Conservation (phyloP, 2,329 filamentous ascomycete species). For the Beauveria sp. region DNA sequence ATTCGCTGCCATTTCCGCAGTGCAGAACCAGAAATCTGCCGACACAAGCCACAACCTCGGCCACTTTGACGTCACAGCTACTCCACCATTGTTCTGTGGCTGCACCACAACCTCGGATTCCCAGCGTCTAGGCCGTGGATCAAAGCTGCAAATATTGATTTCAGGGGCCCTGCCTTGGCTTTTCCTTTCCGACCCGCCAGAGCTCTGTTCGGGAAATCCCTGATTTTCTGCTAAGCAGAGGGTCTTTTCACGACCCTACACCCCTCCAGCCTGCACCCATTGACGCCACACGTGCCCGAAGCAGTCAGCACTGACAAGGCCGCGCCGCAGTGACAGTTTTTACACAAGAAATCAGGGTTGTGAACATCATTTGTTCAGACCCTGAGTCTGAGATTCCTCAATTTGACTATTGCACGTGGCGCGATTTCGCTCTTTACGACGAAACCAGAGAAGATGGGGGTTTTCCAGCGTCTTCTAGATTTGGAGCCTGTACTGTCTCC, state of each 20-base stretch:
- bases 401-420: background rate
- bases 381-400: background rate
- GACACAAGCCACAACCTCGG: background rate
- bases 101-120: background rate
- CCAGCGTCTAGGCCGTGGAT: background rate
- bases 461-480: background rate
- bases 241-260: background rate
- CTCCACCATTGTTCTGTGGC: background rate
- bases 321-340: background rate
- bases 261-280: background rate
- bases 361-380: background rate
- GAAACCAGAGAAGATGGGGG: no score
- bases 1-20: background rate
- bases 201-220: constrained; percentile 1
- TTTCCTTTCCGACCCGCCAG: background rate
- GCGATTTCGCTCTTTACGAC: background rate
- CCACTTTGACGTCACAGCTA: constrained; percentile 1
- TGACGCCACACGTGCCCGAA: background rate
- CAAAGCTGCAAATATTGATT: background rate
- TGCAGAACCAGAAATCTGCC: background rate
- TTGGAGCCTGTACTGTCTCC: no score
- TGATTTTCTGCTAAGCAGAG: background rate
- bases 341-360: background rate
- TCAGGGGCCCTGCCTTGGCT: background rate
- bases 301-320: background rate